A percentile compares a stretch with the other conserved stretches of the same genome.
phyloP scores from a whole-genome alignment of 176 grass and related monocot genomes.

The Ampelocalamus luodianensis region DNA sequence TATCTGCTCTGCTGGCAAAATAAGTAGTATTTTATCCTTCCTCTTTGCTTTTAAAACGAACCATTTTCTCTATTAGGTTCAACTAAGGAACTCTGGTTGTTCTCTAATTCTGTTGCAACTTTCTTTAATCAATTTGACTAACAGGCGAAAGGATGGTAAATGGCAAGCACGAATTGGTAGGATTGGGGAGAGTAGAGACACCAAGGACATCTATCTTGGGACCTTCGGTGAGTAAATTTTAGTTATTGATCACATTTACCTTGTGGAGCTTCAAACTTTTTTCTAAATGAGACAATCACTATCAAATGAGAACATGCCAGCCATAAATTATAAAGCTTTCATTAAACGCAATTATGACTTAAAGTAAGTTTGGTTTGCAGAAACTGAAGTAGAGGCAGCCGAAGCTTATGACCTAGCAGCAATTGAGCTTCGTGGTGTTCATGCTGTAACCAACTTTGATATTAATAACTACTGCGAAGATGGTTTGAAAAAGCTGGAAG shows the following conservation, averaged over 20 bases:
- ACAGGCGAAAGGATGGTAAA: conserved; percentile 93
- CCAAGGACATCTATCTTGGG: conserved; percentile 98
- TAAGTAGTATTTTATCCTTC: neutral
- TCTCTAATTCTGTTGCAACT: neutral
- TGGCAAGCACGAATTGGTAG: conserved; percentile 95
- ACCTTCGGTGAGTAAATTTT: conserved; percentile 73
- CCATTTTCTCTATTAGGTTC: neutral
- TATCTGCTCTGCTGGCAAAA: neutral
- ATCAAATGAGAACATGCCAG: neutral
- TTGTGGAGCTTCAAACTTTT: neutral
- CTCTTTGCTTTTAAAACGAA: neutral
- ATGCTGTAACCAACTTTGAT: conserved; percentile 95
- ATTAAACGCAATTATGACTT: neutral
- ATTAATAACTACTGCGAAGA: conserved; percentile 74
- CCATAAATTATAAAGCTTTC: neutral
- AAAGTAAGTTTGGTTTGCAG: conserved; percentile 41
- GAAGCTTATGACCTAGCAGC: conserved; percentile 97
- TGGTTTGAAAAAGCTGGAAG: conserved; percentile 58
- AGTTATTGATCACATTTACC: conserved; percentile 4
- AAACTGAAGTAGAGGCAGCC: conserved; percentile 92
- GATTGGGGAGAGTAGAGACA: conserved; percentile 85
- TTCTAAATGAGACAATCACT: neutral
- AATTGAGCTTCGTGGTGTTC: conserved; percentile 77
- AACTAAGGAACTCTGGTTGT: conserved; percentile 22
- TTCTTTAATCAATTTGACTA: conserved; percentile 42